Evolutionary conservation across 2,329 filamentous ascomycete species (phyloP).

Genomic region (Aspergillus latus): DNA sequence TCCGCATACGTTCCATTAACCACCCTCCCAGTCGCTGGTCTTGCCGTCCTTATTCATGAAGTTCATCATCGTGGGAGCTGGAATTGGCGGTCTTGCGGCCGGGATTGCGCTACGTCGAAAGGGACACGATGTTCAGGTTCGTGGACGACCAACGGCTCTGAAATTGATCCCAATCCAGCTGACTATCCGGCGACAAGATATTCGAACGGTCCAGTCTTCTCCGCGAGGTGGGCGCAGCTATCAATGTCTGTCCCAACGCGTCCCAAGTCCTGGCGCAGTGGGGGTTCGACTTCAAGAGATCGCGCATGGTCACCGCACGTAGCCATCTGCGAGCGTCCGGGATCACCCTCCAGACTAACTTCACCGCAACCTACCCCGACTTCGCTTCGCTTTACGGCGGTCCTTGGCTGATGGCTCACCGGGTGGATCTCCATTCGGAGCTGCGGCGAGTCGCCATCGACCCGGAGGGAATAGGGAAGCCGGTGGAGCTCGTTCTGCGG

Average conservation of each 20-base stretch:
- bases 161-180: neutral
- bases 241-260: slow-evolving; percentile 31
- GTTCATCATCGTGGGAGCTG: slow-evolving; percentile 7
- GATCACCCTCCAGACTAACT: neutral
- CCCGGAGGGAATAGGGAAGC: neutral
- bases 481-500: slow-evolving; percentile 22
- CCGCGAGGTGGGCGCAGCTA: slow-evolving; percentile 31
- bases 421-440: slow-evolving; percentile 21
- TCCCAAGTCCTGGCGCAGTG: slow-evolving; percentile 24
- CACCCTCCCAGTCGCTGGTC: no score
- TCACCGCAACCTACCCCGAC: neutral
- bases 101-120: slow-evolving; percentile 8
- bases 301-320: neutral
- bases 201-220: slow-evolving; percentile 14
- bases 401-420: slow-evolving; percentile 16
- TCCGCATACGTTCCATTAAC: no score
- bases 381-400: slow-evolving; percentile 6
- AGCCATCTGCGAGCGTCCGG: neutral
- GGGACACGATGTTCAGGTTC: slow-evolving; percentile 8
- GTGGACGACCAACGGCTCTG: no score
- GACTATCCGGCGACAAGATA: neutral
- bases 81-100: slow-evolving; percentile 6
- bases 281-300: slow-evolving; percentile 23
- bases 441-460: slow-evolving; percentile 18
- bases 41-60: neutral